These are phyloP conservation scores for Ascochyta viciae-villosae DNA, from an alignment of 2,329 filamentous ascomycete species.

Conservation along the genomic window DNA sequence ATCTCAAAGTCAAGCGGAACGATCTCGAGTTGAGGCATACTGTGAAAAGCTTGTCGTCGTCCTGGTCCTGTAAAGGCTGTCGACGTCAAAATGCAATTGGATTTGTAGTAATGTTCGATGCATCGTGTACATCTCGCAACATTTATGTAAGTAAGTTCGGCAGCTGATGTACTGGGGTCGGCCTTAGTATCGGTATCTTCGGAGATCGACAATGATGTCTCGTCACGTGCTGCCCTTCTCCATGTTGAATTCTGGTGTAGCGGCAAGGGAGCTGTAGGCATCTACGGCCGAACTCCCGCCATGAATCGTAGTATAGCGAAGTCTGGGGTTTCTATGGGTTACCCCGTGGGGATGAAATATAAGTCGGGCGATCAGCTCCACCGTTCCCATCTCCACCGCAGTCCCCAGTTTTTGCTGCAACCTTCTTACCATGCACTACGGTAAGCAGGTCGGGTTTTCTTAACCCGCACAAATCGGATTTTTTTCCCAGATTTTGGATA, in stretches of 20 bases:
- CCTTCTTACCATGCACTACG: constrained; percentile 23
- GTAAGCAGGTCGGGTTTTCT: no score
- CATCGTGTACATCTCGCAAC: neutral
- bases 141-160: constrained; percentile 1
- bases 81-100: neutral
- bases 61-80: neutral
- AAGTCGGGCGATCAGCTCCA: constrained; percentile 19
- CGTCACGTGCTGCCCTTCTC: neutral
- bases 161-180: neutral
- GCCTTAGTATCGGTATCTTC: constrained; percentile 3
- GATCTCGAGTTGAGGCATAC: constrained; percentile 60
- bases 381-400: constrained; percentile 10
- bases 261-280: neutral
- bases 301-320: constrained; percentile 10
- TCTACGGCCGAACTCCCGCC: constrained; percentile 28
- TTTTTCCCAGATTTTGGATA: no score
- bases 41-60: constrained; percentile 11
- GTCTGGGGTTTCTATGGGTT: constrained; percentile 20
- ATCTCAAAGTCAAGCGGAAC: constrained; percentile 48
- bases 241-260: neutral
- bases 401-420: constrained; percentile 4
- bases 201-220: neutral
- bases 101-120: neutral
- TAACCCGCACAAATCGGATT: no score
- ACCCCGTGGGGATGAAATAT: constrained; percentile 36